Percentiles rank a stretch among this genome's conserved stretches.
Conservation (phyloP, 805 yeast genomes). For the Cyberlindnera lachancei region DNA sequence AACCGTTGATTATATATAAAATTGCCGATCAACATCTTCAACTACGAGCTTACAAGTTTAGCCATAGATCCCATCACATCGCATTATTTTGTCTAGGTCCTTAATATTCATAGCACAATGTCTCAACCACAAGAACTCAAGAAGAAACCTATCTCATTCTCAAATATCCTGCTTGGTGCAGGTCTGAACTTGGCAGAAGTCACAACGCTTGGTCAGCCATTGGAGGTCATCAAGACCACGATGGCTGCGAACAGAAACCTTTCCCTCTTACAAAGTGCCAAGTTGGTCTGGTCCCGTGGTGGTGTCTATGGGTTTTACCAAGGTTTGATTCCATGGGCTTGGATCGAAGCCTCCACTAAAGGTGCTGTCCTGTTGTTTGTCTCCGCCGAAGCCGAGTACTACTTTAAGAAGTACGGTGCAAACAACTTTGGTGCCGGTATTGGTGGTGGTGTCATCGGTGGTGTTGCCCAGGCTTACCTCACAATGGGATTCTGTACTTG, state of each 20-base stretch:
- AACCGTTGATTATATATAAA: no score
- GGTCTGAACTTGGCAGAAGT: slow-evolving; percentile 89
- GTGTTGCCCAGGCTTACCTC: slow-evolving; percentile 91
- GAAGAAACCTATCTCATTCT: slow-evolving; percentile 81
- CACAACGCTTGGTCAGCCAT: slow-evolving; percentile 92
- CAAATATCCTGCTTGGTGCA: slow-evolving; percentile 90
- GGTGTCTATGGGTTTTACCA: slow-evolving; percentile 91
- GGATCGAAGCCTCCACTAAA: slow-evolving; percentile 99
- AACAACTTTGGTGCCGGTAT: slow-evolving; percentile 79
- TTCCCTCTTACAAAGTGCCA: slow-evolving; percentile 57
- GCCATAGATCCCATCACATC: no score
- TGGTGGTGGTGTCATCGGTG: slow-evolving; percentile 94
- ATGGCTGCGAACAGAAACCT: slow-evolving; percentile 94
- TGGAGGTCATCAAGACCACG: slow-evolving; percentile 93
- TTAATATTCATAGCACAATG: no score
- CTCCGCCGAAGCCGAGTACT: slow-evolving; percentile 86
- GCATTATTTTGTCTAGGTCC: no score
- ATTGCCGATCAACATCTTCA: no score
- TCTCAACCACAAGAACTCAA: slow-evolving; percentile 32
- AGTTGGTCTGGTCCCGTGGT: slow-evolving; percentile 86
- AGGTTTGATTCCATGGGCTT: slow-evolving; percentile 98
- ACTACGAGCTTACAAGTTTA: no score
- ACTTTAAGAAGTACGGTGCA: slow-evolving; percentile 58
- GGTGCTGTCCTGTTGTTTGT: slow-evolving; percentile 94
- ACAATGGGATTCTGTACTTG: slow-evolving; percentile 99